These are phyloP conservation scores for Butyriboletus regius DNA, from an alignment of 1,284 basidiomycete species.

Conservation along the genomic window DNA sequence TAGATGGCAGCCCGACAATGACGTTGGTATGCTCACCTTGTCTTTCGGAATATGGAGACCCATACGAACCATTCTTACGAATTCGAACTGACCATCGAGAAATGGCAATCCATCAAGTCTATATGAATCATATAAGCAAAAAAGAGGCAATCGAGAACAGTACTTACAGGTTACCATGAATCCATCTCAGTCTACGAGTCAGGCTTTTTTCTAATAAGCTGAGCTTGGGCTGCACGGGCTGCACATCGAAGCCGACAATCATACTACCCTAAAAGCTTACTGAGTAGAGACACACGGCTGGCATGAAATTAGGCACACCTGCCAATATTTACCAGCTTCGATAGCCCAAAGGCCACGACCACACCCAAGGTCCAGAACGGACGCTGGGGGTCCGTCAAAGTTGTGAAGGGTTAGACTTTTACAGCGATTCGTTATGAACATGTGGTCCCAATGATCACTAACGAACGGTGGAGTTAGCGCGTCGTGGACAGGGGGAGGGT, in stretches of 20 bases:
- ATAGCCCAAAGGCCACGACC: conserved; percentile 72
- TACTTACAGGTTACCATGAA: conserved; percentile 57
- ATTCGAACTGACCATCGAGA: conserved; percentile 50
- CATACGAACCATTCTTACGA: conserved; percentile 55
- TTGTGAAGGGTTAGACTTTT: conserved; percentile 47
- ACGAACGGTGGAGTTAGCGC: neutral
- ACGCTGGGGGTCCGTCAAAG: conserved; percentile 45
- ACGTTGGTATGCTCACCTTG: conserved; percentile 39
- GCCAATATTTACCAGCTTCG: conserved; percentile 58
- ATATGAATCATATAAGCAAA: conserved; percentile 6
- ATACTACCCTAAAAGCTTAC: conserved; percentile 40
- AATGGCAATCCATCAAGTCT: conserved; percentile 62
- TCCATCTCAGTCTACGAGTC: conserved; percentile 52
- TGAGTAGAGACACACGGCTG: conserved; percentile 4
- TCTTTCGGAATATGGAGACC: conserved; percentile 66
- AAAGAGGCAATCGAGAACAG: conserved; percentile 3
- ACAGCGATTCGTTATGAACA: conserved; percentile 50
- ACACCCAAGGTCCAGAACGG: conserved; percentile 69
- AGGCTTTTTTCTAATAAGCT: conserved; percentile 34
- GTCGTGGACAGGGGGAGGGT: neutral
- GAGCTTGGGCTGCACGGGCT: conserved; percentile 52
- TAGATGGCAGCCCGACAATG: neutral
- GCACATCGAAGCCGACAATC: conserved; percentile 56
- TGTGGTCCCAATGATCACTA: conserved; percentile 64
- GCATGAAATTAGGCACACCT: conserved; percentile 37